Conservation (phyloP, 2,329 filamentous ascomycete species). For the Sporothrix phasma region DNA sequence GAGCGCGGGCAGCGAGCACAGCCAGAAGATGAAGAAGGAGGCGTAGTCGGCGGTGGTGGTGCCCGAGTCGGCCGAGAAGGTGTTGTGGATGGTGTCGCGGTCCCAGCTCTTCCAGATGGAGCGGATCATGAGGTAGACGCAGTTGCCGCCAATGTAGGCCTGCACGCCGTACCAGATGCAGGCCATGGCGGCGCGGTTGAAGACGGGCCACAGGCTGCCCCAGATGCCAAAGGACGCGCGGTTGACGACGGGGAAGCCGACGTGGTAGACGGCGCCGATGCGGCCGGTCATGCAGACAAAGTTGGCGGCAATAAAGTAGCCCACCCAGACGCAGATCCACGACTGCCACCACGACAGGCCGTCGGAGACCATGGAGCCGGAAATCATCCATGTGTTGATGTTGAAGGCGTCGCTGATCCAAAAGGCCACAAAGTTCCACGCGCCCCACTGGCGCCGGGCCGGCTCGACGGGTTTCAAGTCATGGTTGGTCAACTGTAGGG, state of each 20-base stretch:
- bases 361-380: conserved; percentile 66
- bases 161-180: conserved; percentile 49
- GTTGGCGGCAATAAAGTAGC: conserved; percentile 64
- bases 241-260: conserved; percentile 74
- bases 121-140: conserved; percentile 77
- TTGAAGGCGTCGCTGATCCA: conserved; percentile 82
- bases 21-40: conserved; percentile 23
- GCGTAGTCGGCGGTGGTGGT: conserved; percentile 22
- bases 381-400: conserved; percentile 93
- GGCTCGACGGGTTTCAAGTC: conserved; percentile 75
- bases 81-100: conserved; percentile 28
- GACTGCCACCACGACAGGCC: conserved; percentile 89
- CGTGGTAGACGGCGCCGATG: conserved; percentile 79
- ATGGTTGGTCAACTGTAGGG: conserved; percentile 61
- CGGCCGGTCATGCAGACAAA: conserved; percentile 73
- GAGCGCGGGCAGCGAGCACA: conserved; percentile 23
- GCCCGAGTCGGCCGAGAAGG: conserved; percentile 30
- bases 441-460: conserved; percentile 69
- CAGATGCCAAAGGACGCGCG: conserved; percentile 60
- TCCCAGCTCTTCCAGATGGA: conserved; percentile 64
- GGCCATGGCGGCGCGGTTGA: conserved; percentile 28
- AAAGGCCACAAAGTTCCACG: conserved; percentile 82
- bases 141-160: conserved; percentile 73
- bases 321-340: conserved; percentile 80
- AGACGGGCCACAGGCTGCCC: conserved; percentile 44